Base-by-base conservation (phyloP, 164 flowering plant genomes). In the Nelumbo lutea region DNA sequence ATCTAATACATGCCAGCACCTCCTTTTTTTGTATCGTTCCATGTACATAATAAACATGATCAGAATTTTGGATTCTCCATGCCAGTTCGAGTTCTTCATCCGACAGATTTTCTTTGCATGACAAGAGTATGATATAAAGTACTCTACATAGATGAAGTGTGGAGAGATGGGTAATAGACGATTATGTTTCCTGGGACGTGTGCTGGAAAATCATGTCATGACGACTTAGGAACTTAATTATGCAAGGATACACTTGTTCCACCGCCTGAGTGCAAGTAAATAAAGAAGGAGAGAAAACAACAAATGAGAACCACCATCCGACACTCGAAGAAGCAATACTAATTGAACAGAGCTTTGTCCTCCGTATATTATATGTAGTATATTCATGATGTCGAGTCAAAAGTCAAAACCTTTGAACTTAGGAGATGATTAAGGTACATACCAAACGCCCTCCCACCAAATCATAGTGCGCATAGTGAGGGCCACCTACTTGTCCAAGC, bases 381-480 rank as follows among this genome's bases (percentile, higher is more conserved):
- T 51, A 9, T 51, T 6, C 9, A 51, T 46, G 55, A 6, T 51
- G 11, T 51, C 7, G 11, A 51, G 55, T 7, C 7, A 3, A 51
- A 51, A 13, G 2, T 51, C 55, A 4, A 38, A 7, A 8, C 39
- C 44, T 43, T n/a, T 42, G 66, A 60, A 27, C 39, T 43, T 47
- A 72, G 47, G 38, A 10, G 9, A 62, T 59, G 40, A 45, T 8
- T 62, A 48, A 57, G 46, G 46, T 67, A 52, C 84, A 44, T 83
- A 93, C 98, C 91, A 83, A 10, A 42, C 87, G 81, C 69, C 98
- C 97, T 77, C 97, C 98, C 43, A 96, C 96, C 79, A 96, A 73
- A 77, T 96, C 99, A 78, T 96, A 96, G 70, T 96, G 99, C 63
- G 95, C 99, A 82, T 89, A 96, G 74, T 96, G 98, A 45, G 90